Evolutionary conservation across 768 basidiomycete genomes (phyloP), one percentile per base, ranked within the genome.

Genomic region (Xerocomellus intermedius): DNA sequence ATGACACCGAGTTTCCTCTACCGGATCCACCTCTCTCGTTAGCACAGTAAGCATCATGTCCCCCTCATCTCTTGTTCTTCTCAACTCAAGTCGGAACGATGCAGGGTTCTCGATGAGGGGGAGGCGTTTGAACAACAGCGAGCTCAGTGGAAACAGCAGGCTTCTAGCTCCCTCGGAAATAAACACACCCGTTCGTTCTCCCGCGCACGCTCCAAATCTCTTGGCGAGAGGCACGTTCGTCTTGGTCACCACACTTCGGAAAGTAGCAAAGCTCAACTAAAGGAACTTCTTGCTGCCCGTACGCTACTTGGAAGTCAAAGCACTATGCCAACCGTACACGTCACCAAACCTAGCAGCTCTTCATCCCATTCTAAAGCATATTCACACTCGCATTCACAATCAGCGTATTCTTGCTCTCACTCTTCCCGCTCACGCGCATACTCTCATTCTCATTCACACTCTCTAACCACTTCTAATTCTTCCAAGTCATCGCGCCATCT

Each of bases 81-180:
- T 41, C n/a, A 21, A 12, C 41, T 49, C 0, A 60, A 6, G 1
- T 19, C 32, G 30, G 0, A 21, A 33, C 30, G 5, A 37, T 55
- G 10, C 56, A 91, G 89, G 61, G 88, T 90, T 22, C 72, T 91
- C 10, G 80, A 82, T 56, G 86, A 89, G 57, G 81, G 84, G 12
- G 74, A 81, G 50, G 73, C 73, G 43, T 76, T 91, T 12, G 78
- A 83, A n/a, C 75, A 74, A 47, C 81, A 91, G 56, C 83, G 89
- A 16, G 77, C 79, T 47, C 72, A 75, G 59, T 91, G 89, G 89
- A 82, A 86, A 60, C 65, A 69, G 4, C 80, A 86, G 57, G 89
- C 89, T 0, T 71, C 74, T 0, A 73, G 70, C 32, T 89, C 88
- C 7, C 79, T 88, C 56, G 82, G 83, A 48, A 89, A 89, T 65